phyloP scores from a whole-genome alignment of 1,284 basidiomycete genomes.

The Apiotrichum domesticum region DNA sequence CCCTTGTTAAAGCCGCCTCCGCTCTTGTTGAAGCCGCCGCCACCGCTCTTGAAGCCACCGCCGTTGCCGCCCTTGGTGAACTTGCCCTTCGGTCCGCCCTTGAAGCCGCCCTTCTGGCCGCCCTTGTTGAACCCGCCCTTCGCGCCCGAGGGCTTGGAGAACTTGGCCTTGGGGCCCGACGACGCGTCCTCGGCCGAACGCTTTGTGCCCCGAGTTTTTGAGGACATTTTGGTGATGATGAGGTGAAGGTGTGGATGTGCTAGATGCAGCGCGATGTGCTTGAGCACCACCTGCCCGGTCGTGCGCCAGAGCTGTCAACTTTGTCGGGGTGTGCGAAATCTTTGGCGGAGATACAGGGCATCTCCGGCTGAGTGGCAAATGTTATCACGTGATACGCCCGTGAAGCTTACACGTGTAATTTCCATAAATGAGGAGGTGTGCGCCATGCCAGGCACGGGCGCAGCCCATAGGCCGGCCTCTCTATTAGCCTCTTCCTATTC shows the following conservation, averaged over 20 bases:
- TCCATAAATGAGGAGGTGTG: too few species aligned
- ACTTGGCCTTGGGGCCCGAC: constrained; percentile 7
- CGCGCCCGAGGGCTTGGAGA: background rate
- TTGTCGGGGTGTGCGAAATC: background rate
- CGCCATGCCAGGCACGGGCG: too few species aligned
- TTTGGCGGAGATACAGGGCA: too few species aligned
- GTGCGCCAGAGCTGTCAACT: too few species aligned
- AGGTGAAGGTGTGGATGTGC: background rate
- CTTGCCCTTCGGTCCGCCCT: background rate
- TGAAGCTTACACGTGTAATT: too few species aligned
- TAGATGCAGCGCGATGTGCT: too few species aligned
- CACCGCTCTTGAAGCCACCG: background rate
- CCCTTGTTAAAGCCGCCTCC: background rate
- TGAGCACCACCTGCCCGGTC: too few species aligned
- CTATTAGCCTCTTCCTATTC: too few species aligned
- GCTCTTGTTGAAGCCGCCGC: background rate
- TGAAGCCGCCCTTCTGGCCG: background rate
- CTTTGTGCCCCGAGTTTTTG: constrained; percentile 1
- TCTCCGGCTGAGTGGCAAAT: background rate
- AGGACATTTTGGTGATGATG: background rate
- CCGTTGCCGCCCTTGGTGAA: background rate
- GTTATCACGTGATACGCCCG: too few species aligned
- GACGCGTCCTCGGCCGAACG: background rate
- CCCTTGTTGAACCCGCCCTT: too few species aligned
- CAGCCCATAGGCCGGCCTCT: too few species aligned